Percentiles rank a stretch among this genome's conserved stretches.
These are phyloP conservation scores for Colletotrichum somersetense DNA, from an alignment of 2,329 filamentous ascomycete species.

Conservation along the genomic window DNA sequence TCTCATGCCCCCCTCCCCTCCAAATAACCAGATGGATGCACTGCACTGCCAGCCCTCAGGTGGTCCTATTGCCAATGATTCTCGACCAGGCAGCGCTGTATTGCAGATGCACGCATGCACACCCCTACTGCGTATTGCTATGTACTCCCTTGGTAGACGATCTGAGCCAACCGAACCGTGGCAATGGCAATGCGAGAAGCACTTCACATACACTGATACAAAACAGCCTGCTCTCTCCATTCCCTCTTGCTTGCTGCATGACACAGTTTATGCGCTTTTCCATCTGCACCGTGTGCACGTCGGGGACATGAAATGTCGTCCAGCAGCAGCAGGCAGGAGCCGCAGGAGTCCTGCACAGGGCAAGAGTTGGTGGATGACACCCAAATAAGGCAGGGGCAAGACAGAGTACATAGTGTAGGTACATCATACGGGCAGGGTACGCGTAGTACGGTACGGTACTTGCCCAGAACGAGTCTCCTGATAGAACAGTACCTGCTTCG, in stretches of 20 bases:
- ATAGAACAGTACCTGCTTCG: slow-evolving; percentile 1
- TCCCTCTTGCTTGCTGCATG: background rate
- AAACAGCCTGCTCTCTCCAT: background rate
- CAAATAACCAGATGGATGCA: background rate
- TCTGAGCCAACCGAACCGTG: background rate
- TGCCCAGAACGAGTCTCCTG: slow-evolving; percentile 4
- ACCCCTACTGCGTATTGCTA: too few relatives aligned
- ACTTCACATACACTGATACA: background rate
- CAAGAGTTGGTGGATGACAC: background rate
- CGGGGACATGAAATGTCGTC: background rate
- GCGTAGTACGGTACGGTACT: background rate
- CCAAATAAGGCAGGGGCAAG: background rate
- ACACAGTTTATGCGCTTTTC: background rate
- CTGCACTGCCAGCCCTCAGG: background rate
- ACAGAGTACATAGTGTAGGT: background rate
- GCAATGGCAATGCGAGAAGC: background rate
- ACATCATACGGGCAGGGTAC: too few relatives aligned
- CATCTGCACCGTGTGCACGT: background rate
- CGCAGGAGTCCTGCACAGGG: background rate
- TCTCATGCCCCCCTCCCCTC: background rate
- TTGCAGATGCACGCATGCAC: background rate
- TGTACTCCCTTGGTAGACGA: background rate
- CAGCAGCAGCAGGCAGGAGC: background rate
- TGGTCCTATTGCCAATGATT: slow-evolving; percentile 31
- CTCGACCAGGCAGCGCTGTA: slow-evolving; percentile 1